Evolutionary conservation across 352 stramenopile species (phyloP).

Genomic region (Globisporangium paddicum): DNA sequence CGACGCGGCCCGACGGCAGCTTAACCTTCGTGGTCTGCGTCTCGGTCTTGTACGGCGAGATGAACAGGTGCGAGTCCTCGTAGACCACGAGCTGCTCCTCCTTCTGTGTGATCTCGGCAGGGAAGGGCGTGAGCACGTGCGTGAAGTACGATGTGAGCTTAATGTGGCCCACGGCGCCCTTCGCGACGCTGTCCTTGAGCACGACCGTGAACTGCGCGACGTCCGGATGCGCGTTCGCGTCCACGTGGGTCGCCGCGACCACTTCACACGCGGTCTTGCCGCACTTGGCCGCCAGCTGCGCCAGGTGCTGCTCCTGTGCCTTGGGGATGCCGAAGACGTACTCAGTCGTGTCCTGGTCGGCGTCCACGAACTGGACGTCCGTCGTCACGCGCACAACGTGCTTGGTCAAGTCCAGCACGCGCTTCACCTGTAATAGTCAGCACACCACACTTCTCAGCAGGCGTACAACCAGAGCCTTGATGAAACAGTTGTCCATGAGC

Average conservation of each 20-base stretch:
- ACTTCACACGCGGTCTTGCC: slow-evolving; percentile 71
- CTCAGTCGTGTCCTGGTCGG: slow-evolving; percentile 40
- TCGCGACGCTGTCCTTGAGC: slow-evolving; percentile 51
- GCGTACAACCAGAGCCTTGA: no score
- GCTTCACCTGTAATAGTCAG: slow-evolving; percentile 45
- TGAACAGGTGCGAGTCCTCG: slow-evolving; percentile 53
- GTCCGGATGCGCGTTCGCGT: slow-evolving; percentile 22
- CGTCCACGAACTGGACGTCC: slow-evolving; percentile 72
- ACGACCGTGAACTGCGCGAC: slow-evolving; percentile 69
- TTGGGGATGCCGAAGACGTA: slow-evolving; percentile 67
- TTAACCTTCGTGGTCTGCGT: slow-evolving; percentile 87
- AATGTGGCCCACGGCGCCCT: slow-evolving; percentile 45
- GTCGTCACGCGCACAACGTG: slow-evolving; percentile 75
- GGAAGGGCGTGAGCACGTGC: slow-evolving; percentile 73
- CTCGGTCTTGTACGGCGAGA: slow-evolving; percentile 71
- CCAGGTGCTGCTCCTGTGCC: slow-evolving; percentile 42
- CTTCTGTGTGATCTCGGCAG: slow-evolving; percentile 65
- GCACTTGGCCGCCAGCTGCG: slow-evolving; percentile 65
- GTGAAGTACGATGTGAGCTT: slow-evolving; percentile 82
- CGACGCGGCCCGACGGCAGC: slow-evolving; percentile 63
- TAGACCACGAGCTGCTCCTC: slow-evolving; percentile 87
- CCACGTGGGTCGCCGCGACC: slow-evolving; percentile 29
- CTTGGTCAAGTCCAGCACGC: slow-evolving; percentile 72
- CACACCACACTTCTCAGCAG: background rate
- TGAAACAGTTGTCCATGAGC: background rate